phyloP scores from a whole-genome alignment of 805 yeast genomes.

The Saturnispora diversa region DNA sequence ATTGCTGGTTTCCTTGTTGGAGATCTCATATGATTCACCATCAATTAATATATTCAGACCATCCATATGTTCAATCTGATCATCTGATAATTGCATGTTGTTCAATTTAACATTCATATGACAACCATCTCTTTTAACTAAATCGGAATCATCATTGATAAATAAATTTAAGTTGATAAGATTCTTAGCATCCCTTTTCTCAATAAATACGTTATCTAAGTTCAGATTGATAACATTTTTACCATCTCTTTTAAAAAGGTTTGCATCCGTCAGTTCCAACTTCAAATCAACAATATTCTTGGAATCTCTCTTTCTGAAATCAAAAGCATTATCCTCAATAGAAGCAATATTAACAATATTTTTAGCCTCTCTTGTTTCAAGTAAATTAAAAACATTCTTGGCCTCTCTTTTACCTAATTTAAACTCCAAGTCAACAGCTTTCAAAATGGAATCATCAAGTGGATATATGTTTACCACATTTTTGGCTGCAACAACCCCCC shows the following conservation, averaged over 20 bases:
- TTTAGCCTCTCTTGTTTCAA: conserved; percentile 14
- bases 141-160: conserved; percentile 9
- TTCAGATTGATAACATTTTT: conserved; percentile 17
- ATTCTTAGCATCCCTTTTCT: conserved; percentile 17
- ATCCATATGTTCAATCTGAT: conserved; percentile 1
- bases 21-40: conserved; percentile 1
- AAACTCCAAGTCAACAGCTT: conserved; percentile 10
- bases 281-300: conserved; percentile 16
- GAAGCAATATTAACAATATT: conserved; percentile 13
- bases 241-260: conserved; percentile 18
- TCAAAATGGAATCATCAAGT: conserved; percentile 10
- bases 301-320: conserved; percentile 9
- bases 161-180: conserved; percentile 13
- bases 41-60: conserved; percentile 4
- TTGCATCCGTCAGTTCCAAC: conserved; percentile 15
- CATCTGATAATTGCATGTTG: conserved; percentile 1
- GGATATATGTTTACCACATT: conserved; percentile 1
- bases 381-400: conserved; percentile 14
- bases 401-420: conserved; percentile 15
- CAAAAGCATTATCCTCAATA: too few relatives aligned
- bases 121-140: conserved; percentile 14
- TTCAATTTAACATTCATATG: background rate
- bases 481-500: conserved; percentile 1
- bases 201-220: conserved; percentile 15
- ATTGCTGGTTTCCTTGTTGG: background rate